A percentile compares a stretch with the other conserved stretches of the same genome.
Conservation (phyloP, 2,329 filamentous ascomycete genomes). For the Aotearoamyces nothofagi region DNA sequence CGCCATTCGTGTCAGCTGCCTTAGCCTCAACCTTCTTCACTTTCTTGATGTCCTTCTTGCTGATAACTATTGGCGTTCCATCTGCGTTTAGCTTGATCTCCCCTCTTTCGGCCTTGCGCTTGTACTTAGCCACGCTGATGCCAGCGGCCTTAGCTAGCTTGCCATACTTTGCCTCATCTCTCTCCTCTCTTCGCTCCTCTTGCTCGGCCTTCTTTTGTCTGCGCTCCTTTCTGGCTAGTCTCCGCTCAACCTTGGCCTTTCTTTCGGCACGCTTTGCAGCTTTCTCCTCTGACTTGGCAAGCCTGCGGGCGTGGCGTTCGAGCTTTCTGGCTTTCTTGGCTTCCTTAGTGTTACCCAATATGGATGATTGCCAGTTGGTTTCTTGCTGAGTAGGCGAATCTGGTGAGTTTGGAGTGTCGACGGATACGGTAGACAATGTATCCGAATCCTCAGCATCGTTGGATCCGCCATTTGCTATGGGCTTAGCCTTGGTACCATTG, state of each 20-base stretch:
- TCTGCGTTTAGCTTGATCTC: slow-evolving; percentile 53
- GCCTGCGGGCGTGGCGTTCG: slow-evolving; percentile 15
- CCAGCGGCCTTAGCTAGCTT: slow-evolving; percentile 49
- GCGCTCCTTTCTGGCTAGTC: slow-evolving; percentile 26
- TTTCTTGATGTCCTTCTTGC: slow-evolving; percentile 68
- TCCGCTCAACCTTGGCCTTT: slow-evolving; percentile 30
- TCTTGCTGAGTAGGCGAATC: slow-evolving; percentile 2
- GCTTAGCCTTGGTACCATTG: slow-evolving; percentile 12
- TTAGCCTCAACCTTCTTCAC: slow-evolving; percentile 44
- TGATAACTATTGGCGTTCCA: slow-evolving; percentile 50
- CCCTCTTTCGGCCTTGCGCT: slow-evolving; percentile 62
- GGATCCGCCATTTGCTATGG: too few relatives aligned
- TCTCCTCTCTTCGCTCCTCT: slow-evolving; percentile 25
- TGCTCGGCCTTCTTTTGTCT: slow-evolving; percentile 29
- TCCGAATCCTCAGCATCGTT: slow-evolving; percentile 4
- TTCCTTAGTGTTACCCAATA: slow-evolving; percentile 13
- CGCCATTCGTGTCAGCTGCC: slow-evolving; percentile 26
- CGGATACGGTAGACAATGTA: slow-evolving; percentile 5
- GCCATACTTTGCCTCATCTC: slow-evolving; percentile 24
- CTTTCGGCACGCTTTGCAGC: slow-evolving; percentile 19
- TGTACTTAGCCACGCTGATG: slow-evolving; percentile 61
- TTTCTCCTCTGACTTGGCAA: slow-evolving; percentile 19
- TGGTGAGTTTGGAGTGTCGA: slow-evolving; percentile 6
- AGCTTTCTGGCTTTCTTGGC: slow-evolving; percentile 14
- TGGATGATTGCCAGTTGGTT: slow-evolving; percentile 8